Conservation (phyloP, 805 yeast species). For the Kuraishia piskuri region DNA sequence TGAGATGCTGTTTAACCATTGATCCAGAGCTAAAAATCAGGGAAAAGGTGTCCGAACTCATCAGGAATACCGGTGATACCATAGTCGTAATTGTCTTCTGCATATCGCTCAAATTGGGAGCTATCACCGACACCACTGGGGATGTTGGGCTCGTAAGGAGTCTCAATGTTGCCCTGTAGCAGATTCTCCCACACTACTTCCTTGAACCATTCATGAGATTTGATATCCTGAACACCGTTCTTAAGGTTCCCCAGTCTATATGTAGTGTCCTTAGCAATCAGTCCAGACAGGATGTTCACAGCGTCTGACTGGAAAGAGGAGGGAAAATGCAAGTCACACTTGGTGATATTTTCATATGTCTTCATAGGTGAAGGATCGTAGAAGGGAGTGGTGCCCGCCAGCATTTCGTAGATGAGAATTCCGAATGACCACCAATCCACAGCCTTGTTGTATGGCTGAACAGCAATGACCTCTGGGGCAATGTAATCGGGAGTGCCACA, state of each 20-base stretch:
- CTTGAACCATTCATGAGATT: conserved; percentile 48
- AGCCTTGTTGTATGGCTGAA: conserved; percentile 53
- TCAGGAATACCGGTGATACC: conserved; percentile 53
- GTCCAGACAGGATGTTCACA: conserved; percentile 37
- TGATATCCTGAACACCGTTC: conserved; percentile 48
- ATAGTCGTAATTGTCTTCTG: conserved; percentile 77
- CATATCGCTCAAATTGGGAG: conserved; percentile 59
- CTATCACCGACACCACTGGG: conserved; percentile 60
- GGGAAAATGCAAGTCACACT: conserved; percentile 46
- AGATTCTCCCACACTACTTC: conserved; percentile 57
- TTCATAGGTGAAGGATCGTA: conserved; percentile 58
- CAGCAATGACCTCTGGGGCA: conserved; percentile 59
- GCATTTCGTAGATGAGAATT: conserved; percentile 51
- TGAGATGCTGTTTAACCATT: neutral
- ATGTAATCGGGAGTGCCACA: conserved; percentile 62
- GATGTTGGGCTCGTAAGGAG: conserved; percentile 58
- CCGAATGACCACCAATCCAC: conserved; percentile 66
- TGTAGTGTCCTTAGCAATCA: conserved; percentile 48
- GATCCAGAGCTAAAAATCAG: conserved; percentile 19
- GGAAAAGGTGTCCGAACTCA: conserved; percentile 21
- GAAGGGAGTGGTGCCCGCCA: conserved; percentile 55
- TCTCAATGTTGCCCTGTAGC: conserved; percentile 46
- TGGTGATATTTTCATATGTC: conserved; percentile 49
- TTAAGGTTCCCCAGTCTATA: conserved; percentile 49
- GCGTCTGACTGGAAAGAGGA: conserved; percentile 46